Conservation (phyloP, 2,329 filamentous ascomycete genomes). For the Cytospora chrysosperma region DNA sequence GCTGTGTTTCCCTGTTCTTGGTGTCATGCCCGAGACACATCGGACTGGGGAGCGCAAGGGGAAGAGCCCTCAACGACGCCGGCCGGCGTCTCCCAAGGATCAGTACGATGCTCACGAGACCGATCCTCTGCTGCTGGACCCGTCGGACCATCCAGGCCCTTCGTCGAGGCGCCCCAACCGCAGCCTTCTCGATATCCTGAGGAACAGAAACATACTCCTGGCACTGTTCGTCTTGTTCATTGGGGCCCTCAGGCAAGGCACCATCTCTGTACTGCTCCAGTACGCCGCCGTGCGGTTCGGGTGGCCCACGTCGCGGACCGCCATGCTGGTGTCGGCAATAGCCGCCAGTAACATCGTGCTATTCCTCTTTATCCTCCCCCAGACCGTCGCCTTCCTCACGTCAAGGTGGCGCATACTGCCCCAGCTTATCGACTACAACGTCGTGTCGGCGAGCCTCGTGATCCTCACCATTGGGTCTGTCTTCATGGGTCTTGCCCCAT, state of each 20-base stretch:
- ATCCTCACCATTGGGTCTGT: constrained; percentile 14
- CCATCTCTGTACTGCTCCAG: constrained; percentile 21
- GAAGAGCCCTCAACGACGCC: background rate
- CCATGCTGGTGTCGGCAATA: constrained; percentile 24
- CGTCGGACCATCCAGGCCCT: background rate
- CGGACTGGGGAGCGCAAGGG: no score
- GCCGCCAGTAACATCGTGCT: constrained; percentile 23
- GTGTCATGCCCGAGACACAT: constrained; percentile 22
- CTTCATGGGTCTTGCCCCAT: constrained; percentile 21
- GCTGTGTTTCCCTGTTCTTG: constrained; percentile 18
- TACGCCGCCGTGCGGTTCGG: constrained; percentile 24
- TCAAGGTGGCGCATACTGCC: constrained; percentile 16
- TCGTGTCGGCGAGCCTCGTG: constrained; percentile 19
- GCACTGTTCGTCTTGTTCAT: constrained; percentile 23
- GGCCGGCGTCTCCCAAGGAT: constrained; percentile 15
- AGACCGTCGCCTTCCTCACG: constrained; percentile 20
- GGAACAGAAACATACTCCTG: constrained; percentile 18
- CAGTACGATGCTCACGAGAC: constrained; percentile 19
- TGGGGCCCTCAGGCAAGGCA: constrained; percentile 21
- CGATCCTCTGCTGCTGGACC: constrained; percentile 5
- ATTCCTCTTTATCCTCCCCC: constrained; percentile 22
- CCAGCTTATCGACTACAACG: constrained; percentile 24
- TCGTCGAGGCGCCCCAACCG: background rate
- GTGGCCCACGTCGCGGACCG: constrained; percentile 21
- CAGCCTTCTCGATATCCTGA: constrained; percentile 5